Evolutionary conservation across 2,329 filamentous ascomycete genomes (phyloP).

Genomic region (Periconia sp.): DNA sequence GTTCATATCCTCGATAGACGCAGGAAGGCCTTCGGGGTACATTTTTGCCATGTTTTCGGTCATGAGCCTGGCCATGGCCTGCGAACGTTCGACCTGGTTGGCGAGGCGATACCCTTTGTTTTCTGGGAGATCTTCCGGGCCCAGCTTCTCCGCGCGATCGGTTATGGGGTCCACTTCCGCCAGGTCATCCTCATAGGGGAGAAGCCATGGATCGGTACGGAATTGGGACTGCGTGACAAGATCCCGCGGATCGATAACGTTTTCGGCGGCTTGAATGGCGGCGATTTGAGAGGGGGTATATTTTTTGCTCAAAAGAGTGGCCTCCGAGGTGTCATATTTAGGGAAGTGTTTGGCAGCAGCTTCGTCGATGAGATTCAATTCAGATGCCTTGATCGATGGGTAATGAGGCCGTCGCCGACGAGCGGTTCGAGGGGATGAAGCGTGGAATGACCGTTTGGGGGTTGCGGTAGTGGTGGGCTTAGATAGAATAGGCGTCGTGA

Average conservation of each 20-base stretch:
- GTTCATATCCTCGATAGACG: conserved; percentile 20
- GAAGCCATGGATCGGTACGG: conserved; percentile 70
- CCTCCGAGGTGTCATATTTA: conserved; percentile 61
- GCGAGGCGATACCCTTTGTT: conserved; percentile 26
- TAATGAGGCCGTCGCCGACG: conserved; percentile 45
- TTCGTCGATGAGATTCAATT: conserved; percentile 39
- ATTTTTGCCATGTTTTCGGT: conserved; percentile 39
- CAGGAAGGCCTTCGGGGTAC: conserved; percentile 39
- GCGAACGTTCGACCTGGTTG: conserved; percentile 35
- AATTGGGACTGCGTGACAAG: conserved; percentile 71
- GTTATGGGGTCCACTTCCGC: conserved; percentile 74
- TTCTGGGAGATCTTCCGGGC: conserved; percentile 22
- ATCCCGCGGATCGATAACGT: conserved; percentile 73
- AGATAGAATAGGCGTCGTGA: conserved; percentile 35
- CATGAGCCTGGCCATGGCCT: conserved; percentile 32
- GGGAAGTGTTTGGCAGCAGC: conserved; percentile 50
- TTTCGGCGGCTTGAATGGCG: conserved; percentile 79
- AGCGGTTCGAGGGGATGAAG: conserved; percentile 36
- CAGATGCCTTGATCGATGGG: conserved; percentile 48
- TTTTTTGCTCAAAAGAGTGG: conserved; percentile 56
- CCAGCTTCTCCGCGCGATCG: conserved; percentile 57
- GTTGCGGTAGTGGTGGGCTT: conserved; percentile 22
- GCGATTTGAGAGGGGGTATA: conserved; percentile 82
- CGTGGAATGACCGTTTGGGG: conserved; percentile 46
- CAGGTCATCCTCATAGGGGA: conserved; percentile 76